These are phyloP conservation scores for Taphrina pruni DNA, from an alignment of 1,139 yeast genomes.

Conservation along the genomic window DNA sequence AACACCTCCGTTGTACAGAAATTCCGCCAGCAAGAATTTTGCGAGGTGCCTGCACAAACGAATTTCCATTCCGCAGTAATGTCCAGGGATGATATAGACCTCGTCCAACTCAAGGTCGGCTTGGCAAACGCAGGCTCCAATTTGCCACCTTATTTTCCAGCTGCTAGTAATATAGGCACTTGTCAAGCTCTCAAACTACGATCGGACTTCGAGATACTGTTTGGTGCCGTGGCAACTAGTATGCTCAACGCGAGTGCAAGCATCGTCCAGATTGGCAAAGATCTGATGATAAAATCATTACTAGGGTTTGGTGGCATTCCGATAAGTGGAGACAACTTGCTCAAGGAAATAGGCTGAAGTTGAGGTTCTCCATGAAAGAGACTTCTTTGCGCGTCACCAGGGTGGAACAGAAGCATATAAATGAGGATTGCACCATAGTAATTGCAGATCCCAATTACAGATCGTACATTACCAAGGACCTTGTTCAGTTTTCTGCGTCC, in stretches of 20 bases:
- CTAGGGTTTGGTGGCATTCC: conserved; percentile 22
- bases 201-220: conserved; percentile 20
- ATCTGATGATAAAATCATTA: conserved; percentile 28
- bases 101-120: conserved; percentile 1
- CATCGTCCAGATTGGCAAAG: conserved; percentile 25
- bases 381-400: background rate
- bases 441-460: conserved; percentile 3
- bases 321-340: background rate
- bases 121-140: background rate
- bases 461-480: conserved; percentile 8
- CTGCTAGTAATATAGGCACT: background rate
- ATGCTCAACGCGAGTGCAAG: conserved; percentile 10
- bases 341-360: conserved; percentile 22
- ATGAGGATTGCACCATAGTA: background rate
- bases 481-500: conserved; percentile 1
- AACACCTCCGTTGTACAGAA: background rate
- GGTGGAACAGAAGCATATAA: background rate
- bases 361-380: conserved; percentile 12
- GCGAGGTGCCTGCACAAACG: conserved; percentile 6
- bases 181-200: background rate
- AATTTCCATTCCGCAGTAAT: conserved; percentile 22
- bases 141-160: conserved; percentile 9
- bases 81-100: conserved; percentile 25
- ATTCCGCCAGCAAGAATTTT: background rate
- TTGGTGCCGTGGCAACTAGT: conserved; percentile 15